These are phyloP conservation scores for Leishmania martiniquensis DNA, from an alignment of 208 protist genomes.

Conservation along the genomic window DNA sequence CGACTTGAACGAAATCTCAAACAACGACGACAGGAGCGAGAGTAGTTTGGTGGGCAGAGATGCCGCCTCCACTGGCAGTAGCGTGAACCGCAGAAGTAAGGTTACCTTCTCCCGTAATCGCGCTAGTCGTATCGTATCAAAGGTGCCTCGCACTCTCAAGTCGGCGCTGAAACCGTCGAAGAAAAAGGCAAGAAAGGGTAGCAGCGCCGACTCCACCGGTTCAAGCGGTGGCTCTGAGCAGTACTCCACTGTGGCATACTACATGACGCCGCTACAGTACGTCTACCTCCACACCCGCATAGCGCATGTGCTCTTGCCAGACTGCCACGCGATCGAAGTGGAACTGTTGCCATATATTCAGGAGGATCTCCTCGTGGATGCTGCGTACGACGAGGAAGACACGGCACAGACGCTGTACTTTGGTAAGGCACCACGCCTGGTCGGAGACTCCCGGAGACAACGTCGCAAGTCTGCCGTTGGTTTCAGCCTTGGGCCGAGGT, in stretches of 20 bases:
- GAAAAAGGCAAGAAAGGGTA: conserved; percentile 16
- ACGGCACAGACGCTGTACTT: conserved; percentile 43
- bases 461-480: neutral
- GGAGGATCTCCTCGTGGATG: conserved; percentile 74
- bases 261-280: conserved; percentile 86
- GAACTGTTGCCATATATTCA: conserved; percentile 80
- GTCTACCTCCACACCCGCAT: conserved; percentile 87
- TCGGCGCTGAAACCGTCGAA: conserved; percentile 13
- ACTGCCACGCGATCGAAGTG: conserved; percentile 50
- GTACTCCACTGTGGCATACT: conserved; percentile 31
- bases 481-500: neutral
- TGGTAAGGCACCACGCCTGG: conserved; percentile 41
- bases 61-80: neutral
- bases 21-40: neutral
- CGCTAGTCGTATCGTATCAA: neutral
- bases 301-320: conserved; percentile 69
- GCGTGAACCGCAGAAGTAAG: neutral
- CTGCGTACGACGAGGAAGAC: conserved; percentile 43
- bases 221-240: conserved; percentile 13
- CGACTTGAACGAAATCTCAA: conserved; percentile 29
- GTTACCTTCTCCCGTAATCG: neutral
- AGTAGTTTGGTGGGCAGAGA: neutral
- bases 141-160: conserved; percentile 2
- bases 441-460: conserved; percentile 9
- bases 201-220: conserved; percentile 3